Percentiles rank a stretch among this genome's conserved stretches.
These are phyloP conservation scores for Apium graveolens DNA, from an alignment of 129 eudicot species.

Conservation along the genomic window DNA sequence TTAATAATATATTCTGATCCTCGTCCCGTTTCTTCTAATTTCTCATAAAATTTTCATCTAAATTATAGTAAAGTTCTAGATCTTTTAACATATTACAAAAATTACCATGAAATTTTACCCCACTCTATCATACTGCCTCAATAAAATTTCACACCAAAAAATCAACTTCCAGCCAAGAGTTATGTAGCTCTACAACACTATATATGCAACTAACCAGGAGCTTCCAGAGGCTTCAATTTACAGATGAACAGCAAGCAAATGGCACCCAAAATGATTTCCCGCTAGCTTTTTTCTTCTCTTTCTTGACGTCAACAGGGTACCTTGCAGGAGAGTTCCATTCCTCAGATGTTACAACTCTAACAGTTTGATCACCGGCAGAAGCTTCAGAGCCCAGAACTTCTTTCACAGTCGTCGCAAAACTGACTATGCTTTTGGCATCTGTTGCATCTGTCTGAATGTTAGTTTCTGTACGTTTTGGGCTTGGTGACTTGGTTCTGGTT, in stretches of 20 bases:
- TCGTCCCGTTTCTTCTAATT: too few relatives aligned
- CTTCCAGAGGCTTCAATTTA: constrained; percentile 10
- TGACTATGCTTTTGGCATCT: constrained; percentile 16
- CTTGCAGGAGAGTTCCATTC: constrained; percentile 67
- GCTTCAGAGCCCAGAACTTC: constrained; percentile 22
- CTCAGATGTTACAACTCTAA: constrained; percentile 27
- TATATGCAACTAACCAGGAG: not conserved
- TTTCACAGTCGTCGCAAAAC: constrained; percentile 20
- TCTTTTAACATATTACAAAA: not conserved
- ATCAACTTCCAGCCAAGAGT: not conserved
- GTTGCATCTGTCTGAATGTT: constrained; percentile 25
- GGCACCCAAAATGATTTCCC: constrained; percentile 60
- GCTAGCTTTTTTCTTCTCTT: constrained; percentile 46
- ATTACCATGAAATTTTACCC: not conserved
- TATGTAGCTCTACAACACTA: not conserved
- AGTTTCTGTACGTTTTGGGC: constrained; percentile 18
- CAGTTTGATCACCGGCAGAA: constrained; percentile 16
- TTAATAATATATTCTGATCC: too few relatives aligned
- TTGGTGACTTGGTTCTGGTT: constrained; percentile 25
- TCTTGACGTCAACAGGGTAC: constrained; percentile 48
- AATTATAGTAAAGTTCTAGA: not conserved
- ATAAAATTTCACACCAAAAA: not conserved
- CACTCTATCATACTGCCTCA: not conserved
- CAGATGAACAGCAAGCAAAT: constrained; percentile 77
- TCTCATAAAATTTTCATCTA: not conserved